Conservation (phyloP, 306 rosid species). For the Casuarina glauca region DNA sequence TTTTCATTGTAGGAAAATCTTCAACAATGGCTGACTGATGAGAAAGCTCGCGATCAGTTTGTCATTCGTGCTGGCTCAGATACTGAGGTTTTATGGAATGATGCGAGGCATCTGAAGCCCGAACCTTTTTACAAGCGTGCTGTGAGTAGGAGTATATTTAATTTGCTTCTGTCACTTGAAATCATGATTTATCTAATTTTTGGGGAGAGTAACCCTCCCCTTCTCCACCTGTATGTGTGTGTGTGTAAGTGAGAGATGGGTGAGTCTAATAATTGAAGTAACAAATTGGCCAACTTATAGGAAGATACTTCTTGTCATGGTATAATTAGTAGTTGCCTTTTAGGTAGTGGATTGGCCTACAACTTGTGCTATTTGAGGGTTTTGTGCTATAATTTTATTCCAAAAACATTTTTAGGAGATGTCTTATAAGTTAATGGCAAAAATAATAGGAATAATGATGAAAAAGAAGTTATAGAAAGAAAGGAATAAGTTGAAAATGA, state of each 20-base stretch:
- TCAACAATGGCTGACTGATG: slow-evolving; percentile 90
- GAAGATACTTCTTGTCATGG: too few relatives aligned
- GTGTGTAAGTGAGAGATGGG: neutral
- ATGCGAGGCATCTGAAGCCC: slow-evolving; percentile 74
- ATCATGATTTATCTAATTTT: neutral
- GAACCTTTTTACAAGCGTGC: slow-evolving; percentile 81
- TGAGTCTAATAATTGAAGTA: neutral
- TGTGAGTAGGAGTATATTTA: slow-evolving; percentile 45
- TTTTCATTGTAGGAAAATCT: slow-evolving; percentile 69
- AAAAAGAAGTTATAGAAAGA: too few relatives aligned
- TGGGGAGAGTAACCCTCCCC: neutral
- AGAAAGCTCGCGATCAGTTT: slow-evolving; percentile 87
- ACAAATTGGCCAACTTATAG: neutral
- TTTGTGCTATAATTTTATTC: too few relatives aligned
- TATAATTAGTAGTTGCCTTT: too few relatives aligned
- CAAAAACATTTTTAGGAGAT: too few relatives aligned
- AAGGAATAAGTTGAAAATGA: too few relatives aligned
- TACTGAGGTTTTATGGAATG: slow-evolving; percentile 93
- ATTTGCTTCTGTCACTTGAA: neutral
- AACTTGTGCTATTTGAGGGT: too few relatives aligned
- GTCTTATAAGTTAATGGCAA: too few relatives aligned
- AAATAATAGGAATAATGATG: too few relatives aligned
- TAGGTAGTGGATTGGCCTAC: too few relatives aligned
- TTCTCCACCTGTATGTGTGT: neutral
- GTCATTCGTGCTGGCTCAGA: slow-evolving; percentile 85